Evolutionary conservation across 257 asterid genomes (phyloP), one percentile per base, ranked within the genome.

Genomic region (Thymus mandschuricus): DNA sequence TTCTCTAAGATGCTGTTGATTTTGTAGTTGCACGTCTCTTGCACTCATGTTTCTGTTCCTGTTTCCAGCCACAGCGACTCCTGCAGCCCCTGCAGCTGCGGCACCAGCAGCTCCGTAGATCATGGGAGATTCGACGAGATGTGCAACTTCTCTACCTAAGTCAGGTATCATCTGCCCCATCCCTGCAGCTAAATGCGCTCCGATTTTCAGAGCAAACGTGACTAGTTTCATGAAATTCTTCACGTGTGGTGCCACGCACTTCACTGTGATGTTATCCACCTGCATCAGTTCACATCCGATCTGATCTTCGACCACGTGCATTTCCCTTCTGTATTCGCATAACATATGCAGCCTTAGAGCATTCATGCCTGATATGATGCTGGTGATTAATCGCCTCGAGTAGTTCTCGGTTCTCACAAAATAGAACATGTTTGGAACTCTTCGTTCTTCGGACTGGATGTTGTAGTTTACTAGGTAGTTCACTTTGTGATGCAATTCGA

Each of bases 141-240:
- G 94, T 12, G 91, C 83, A 8, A 92, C 92, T 82, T 86, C 97
- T 79, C 85, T 76, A 60, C 97, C 88, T 27, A 92, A 82, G 83
- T 92, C 98, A 60, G 98, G 98, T 78, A 92, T 92, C 90, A 92
- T 73, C 61, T 83, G 89, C 41, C 97, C 97, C 98, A 92, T 92
- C 10, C 98, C 98, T 58, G 71, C 91, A 64, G 97, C 97, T 64
- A 92, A 75, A 71, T 92, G 98, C 31, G 98, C 98, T 66, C 98
- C 97, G 28, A 92, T 88, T 74, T 92, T 90, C 40, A 92, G 88
- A 31, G 98, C 97, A 79, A 92, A 89, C 21, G 98, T 89, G 41
- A 92, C 38, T 40, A 92, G 87, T 76, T 78, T 89, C 97, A 88
- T 84, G 83, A 90, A 90, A 50, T 84, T 87, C 10, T 76, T 88